phyloP scores from a whole-genome alignment of 2,329 filamentous ascomycete genomes.

The Fusarium sp. region DNA sequence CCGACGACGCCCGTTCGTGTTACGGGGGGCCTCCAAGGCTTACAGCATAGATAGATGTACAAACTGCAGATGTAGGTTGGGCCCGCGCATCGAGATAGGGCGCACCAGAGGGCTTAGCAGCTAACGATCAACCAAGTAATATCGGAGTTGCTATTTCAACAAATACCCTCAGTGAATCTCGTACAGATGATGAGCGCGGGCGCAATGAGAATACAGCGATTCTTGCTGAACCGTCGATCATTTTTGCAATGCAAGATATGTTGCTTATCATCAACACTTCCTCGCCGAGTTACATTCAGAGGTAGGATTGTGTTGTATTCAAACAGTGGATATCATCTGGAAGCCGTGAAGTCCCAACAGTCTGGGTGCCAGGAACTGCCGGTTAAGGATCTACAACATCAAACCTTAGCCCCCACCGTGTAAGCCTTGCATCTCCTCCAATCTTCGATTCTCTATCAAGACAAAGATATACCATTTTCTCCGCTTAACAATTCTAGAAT shows the following conservation, averaged over 20 bases:
- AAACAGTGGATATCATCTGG: not conserved
- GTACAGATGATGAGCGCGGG: too few species aligned
- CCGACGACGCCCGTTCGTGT: fast-evolving
- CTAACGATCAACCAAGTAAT: too few species aligned
- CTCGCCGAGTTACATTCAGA: fast-evolving
- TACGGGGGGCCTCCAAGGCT: too few species aligned
- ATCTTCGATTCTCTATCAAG: fast-evolving
- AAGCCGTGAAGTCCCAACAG: not conserved
- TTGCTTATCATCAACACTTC: too few species aligned
- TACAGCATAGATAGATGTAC: too few species aligned
- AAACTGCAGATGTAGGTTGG: not conserved
- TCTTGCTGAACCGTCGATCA: too few species aligned
- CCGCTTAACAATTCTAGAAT: not conserved
- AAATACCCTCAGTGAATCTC: not conserved
- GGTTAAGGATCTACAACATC: not conserved
- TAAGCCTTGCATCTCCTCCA: not conserved
- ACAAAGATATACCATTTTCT: fast-evolving
- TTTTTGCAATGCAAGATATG: too few species aligned
- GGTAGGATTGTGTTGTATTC: too few species aligned
- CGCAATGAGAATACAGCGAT: too few species aligned
- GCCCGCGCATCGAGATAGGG: too few species aligned
- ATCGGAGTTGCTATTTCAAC: not conserved
- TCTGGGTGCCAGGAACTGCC: not conserved
- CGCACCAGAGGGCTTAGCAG: fast-evolving
- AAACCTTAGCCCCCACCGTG: not conserved